Evolutionary conservation across 148 eudicot species (phyloP).

Genomic region (Gaultheria prostrata): DNA sequence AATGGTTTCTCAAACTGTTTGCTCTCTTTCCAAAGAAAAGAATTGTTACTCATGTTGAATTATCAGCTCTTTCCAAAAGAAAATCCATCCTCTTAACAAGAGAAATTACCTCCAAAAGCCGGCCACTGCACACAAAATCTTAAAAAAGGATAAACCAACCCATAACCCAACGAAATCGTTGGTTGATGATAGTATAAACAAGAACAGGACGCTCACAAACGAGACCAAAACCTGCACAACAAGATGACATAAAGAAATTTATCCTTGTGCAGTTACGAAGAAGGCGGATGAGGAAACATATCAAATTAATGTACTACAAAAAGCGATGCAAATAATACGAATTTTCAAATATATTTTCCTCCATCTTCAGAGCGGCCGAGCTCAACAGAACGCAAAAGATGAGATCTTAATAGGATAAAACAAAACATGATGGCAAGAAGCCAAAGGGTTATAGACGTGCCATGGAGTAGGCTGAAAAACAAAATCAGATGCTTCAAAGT

Average conservation of each 20-base stretch:
- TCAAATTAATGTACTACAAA: neutral
- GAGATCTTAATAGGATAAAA: neutral
- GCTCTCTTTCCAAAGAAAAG: neutral
- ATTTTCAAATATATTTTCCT: neutral
- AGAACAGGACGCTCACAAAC: conserved; percentile 26
- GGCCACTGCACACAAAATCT: conserved; percentile 39
- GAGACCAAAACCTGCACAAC: conserved; percentile 33
- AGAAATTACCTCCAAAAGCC: conserved; percentile 43
- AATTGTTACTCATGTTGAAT: neutral
- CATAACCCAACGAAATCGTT: conserved; percentile 46
- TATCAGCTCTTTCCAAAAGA: neutral
- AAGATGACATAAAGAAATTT: neutral
- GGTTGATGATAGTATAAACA: conserved; percentile 32
- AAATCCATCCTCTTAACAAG: neutral
- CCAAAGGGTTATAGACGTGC: conserved; percentile 21
- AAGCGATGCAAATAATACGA: neutral
- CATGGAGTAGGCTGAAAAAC: conserved; percentile 60
- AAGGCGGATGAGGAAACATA: neutral
- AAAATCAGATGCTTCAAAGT: conserved; percentile 63
- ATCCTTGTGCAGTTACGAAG: neutral
- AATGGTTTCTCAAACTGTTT: neutral
- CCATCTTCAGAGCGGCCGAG: neutral
- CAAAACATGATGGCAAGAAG: neutral
- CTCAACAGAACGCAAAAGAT: neutral
- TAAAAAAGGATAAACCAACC: conserved; percentile 41